Conservation (phyloP, 352 stramenopile species). For the Phytophthora parvispora region DNA sequence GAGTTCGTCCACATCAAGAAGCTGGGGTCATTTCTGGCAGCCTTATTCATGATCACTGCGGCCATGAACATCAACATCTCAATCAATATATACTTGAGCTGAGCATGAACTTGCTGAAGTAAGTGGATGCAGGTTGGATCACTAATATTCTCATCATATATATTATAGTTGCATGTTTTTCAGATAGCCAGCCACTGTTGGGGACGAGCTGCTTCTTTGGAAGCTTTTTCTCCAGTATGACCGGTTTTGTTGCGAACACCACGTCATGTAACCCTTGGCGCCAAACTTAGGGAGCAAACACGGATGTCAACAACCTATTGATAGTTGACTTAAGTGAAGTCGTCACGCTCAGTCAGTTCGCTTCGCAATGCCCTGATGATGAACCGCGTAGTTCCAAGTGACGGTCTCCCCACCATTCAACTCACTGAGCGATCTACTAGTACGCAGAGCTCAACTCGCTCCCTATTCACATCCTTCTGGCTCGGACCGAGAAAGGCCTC, state of each 20-base stretch:
- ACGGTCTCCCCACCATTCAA: neutral
- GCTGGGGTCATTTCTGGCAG: slow-evolving; percentile 21
- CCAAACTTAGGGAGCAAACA: neutral
- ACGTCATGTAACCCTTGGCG: neutral
- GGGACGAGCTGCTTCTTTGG: no score
- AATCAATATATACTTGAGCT: slow-evolving; percentile 31
- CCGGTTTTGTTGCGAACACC: neutral
- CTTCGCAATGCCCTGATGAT: neutral
- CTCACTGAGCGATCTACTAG: no score
- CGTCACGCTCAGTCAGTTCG: neutral
- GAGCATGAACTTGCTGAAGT: neutral
- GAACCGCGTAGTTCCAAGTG: neutral
- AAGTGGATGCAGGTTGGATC: no score
- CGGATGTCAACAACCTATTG: neutral
- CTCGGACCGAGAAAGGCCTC: neutral
- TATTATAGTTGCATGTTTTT: no score
- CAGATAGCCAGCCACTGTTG: no score
- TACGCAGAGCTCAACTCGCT: neutral
- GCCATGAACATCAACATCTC: slow-evolving; percentile 40
- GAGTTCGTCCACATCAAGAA: slow-evolving; percentile 21
- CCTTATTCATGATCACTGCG: slow-evolving; percentile 14
- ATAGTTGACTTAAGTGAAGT: neutral
- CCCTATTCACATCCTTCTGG: neutral
- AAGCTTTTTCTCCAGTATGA: no score
- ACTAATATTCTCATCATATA: no score